These are phyloP conservation scores for Tulasnella sp. DNA, from an alignment of 768 basidiomycete genomes.

Conservation along the genomic window DNA sequence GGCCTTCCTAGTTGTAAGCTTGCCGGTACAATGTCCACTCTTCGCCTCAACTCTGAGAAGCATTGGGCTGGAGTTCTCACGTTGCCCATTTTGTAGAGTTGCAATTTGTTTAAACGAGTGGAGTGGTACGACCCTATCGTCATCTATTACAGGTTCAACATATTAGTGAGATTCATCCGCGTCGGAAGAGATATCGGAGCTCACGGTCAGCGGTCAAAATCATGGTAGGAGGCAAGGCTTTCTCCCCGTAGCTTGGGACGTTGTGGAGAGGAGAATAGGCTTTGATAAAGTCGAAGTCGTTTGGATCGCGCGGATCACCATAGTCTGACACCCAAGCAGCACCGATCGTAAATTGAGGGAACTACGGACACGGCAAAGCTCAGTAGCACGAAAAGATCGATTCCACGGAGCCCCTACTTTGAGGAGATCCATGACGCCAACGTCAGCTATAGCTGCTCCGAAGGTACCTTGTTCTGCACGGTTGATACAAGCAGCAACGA, in stretches of 20 bases:
- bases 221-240: slow-evolving; percentile 57
- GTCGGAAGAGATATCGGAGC: slow-evolving; percentile 28
- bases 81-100: slow-evolving; percentile 55
- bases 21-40: slow-evolving; percentile 73
- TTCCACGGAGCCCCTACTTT: slow-evolving; percentile 41
- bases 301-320: slow-evolving; percentile 62
- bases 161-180: not conserved
- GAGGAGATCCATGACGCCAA: slow-evolving; percentile 72
- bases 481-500: slow-evolving; percentile 79
- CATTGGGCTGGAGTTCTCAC: slow-evolving; percentile 63
- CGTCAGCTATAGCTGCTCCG: slow-evolving; percentile 73
- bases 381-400: not conserved
- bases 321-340: slow-evolving; percentile 75
- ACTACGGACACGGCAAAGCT: not conserved
- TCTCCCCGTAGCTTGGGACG: slow-evolving; percentile 44
- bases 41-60: slow-evolving; percentile 72
- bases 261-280: slow-evolving; percentile 77
- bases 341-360: slow-evolving; percentile 34
- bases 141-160: slow-evolving; percentile 42
- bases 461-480: slow-evolving; percentile 67
- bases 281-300: slow-evolving; percentile 79
- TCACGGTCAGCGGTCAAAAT: slow-evolving; percentile 77
- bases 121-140: slow-evolving; percentile 78
- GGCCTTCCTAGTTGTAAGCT: slow-evolving; percentile 62
- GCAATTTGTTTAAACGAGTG: slow-evolving; percentile 82